These are phyloP conservation scores for Solanum gracilifrons DNA, from an alignment of 257 asterid species.

Conservation along the genomic window DNA sequence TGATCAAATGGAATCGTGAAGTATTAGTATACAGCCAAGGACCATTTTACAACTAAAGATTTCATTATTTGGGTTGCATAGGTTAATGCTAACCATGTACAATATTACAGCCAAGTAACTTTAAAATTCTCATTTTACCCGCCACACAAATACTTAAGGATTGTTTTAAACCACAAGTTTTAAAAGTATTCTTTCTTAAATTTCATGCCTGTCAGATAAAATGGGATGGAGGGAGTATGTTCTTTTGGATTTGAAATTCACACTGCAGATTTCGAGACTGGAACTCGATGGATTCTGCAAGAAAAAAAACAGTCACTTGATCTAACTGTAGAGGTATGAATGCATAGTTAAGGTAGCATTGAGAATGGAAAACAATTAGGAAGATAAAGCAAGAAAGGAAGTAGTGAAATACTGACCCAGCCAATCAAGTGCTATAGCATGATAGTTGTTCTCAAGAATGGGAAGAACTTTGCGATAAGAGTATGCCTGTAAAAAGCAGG, in stretches of 20 bases:
- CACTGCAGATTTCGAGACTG: not conserved
- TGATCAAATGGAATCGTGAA: not conserved
- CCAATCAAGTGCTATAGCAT: slow-evolving; percentile 83
- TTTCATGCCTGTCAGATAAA: not conserved
- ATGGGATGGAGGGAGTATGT: not conserved
- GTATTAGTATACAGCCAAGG: not conserved
- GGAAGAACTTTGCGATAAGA: slow-evolving; percentile 87
- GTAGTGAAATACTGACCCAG: slow-evolving; percentile 39
- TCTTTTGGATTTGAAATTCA: not conserved
- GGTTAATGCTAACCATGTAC: not conserved
- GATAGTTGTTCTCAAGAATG: slow-evolving; percentile 63
- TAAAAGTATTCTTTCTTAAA: not conserved
- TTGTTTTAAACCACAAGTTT: not conserved
- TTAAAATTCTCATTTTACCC: not conserved
- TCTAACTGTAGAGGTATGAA: not conserved
- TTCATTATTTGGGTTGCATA: not conserved
- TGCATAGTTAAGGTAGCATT: not conserved
- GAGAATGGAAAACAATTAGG: not conserved
- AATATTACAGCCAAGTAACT: not conserved
- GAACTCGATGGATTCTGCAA: not conserved
- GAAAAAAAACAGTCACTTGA: not conserved
- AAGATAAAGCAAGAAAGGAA: not conserved
- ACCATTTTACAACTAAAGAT: not conserved
- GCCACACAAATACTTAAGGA: not conserved
- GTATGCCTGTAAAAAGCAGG: slow-evolving; percentile 51